Base-by-base conservation (phyloP, 805 yeast genomes). In the Kregervanrija fluxuum region DNA sequence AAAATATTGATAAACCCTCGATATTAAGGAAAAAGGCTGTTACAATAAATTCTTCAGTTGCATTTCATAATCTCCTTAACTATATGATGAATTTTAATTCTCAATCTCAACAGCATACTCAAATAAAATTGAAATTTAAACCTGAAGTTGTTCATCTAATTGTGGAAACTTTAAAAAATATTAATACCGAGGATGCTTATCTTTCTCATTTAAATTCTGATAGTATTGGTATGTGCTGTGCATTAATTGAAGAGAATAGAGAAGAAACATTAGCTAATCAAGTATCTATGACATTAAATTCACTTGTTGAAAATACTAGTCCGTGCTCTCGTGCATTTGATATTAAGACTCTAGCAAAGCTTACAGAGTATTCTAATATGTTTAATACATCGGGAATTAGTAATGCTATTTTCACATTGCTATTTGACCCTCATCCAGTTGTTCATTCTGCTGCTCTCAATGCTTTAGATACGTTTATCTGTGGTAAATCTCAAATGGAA, bases 361-460 rank as follows among this genome's bases (percentile, higher is more conserved):
- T 64, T 32, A 54, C 59, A 1, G 52, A 57, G 38, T 55, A 50
- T 44, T 53, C 64, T 8, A 49, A 48, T 33, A 42, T 57, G 17
- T 43, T 50, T 17, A 57, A 79, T 8, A 60, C 73, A 3, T 68
- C 70, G 31, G 57, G 74, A 4, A 73, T 82, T 3, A 68, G 73
- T 45, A 79, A 79, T 33, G 78, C 87, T 4, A 56, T 80, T 2
- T 61, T 73, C 34, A 80, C 85, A 12, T 68, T 91, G 30, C 60
- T 81, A 4, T 66, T 66, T 15, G 98, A 91, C 61, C 90, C 96
- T 0, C 91, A 90, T 57, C 96, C 96, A 0, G 66, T 77, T 1
- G 89, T 93, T 13, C 90, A 86, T 57, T 73, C 77, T 44, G 82
- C 89, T 72, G 71, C 91, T 1, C 59, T 89, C 52, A 74, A 74